Conservation (phyloP, 768 basidiomycete species). For the Cystobasidium onofrii region DNA sequence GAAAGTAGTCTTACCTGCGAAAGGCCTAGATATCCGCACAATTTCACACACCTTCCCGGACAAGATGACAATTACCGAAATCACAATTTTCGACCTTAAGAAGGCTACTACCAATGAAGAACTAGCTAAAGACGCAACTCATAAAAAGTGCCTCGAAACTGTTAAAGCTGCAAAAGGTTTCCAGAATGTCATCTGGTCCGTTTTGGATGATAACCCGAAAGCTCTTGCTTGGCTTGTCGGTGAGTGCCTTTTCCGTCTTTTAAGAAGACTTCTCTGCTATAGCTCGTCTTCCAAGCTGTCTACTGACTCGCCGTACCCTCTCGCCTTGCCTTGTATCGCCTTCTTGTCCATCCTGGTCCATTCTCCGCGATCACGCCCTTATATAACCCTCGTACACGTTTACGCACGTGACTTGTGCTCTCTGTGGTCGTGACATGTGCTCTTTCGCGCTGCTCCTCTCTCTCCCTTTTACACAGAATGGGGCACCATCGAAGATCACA, state of each 20-base stretch:
- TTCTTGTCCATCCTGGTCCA: no score
- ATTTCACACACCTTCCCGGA: not conserved
- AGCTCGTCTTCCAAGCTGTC: no score
- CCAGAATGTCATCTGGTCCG: not conserved
- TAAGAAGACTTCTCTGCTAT: no score
- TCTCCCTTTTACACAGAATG: not conserved
- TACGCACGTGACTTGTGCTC: not conserved
- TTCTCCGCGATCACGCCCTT: no score
- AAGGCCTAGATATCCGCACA: no score
- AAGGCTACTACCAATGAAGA: not conserved
- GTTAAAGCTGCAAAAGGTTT: not conserved
- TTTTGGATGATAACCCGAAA: not conserved
- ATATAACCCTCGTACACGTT: no score
- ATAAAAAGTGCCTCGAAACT: not conserved
- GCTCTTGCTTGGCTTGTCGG: not conserved
- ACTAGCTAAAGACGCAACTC: not conserved
- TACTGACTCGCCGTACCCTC: no score
- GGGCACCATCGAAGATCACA: not conserved
- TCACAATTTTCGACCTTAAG: not conserved
- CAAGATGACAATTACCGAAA: not conserved
- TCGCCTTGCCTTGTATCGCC: no score
- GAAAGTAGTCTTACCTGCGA: no score
- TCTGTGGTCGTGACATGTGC: no score
- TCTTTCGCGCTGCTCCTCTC: no score
- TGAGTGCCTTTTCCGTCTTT: not conserved